These are phyloP conservation scores for Chrysoporthe puriensis DNA, from an alignment of 2,329 filamentous ascomycete species.

Conservation along the genomic window DNA sequence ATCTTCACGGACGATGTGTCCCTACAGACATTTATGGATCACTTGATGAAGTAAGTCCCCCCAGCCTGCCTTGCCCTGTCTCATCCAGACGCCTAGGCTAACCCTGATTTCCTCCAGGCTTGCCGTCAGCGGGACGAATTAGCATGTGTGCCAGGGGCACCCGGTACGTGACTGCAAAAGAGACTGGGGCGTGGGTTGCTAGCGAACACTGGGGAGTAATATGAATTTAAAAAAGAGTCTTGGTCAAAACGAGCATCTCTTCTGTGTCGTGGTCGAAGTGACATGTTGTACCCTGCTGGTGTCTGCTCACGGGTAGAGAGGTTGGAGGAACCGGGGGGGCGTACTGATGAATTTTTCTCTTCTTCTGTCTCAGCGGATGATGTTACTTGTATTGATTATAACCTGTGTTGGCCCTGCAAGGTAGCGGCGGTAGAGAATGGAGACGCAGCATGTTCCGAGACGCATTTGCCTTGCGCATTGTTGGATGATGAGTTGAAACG, in stretches of 20 bases:
- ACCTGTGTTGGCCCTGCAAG: too few species aligned
- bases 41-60: constrained; percentile 89
- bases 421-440: too few species aligned
- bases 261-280: neutral
- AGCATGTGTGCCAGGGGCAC: constrained; percentile 31
- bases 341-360: neutral
- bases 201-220: neutral
- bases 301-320: neutral
- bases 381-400: too few species aligned
- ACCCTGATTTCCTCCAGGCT: constrained; percentile 43
- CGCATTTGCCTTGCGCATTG: too few species aligned
- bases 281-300: constrained; percentile 4
- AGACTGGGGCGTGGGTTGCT: constrained; percentile 10
- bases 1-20: constrained; percentile 99
- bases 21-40: constrained; percentile 98
- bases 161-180: neutral
- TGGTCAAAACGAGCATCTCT: neutral
- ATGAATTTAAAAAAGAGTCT: constrained; percentile 1
- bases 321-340: neutral
- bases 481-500: too few species aligned
- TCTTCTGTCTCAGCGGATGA: too few species aligned
- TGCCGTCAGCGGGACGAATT: constrained; percentile 68
- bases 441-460: too few species aligned
- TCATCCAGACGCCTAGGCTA: constrained; percentile 15
- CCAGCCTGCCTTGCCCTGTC: neutral